These are phyloP conservation scores for Omphalea diandra DNA, from an alignment of 441 rosid species.

Conservation along the genomic window DNA sequence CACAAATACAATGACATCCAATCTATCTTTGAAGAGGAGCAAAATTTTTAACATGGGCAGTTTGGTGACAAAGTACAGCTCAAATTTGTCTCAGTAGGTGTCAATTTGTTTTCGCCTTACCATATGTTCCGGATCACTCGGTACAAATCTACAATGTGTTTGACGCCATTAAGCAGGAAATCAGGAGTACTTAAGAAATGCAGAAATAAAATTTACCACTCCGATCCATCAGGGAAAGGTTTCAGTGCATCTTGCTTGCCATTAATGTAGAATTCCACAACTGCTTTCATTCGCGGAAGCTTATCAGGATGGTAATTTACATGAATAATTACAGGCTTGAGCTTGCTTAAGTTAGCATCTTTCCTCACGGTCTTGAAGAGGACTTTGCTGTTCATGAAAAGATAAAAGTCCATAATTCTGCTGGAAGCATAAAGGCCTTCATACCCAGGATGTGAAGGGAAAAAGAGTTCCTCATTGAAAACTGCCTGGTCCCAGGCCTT, in stretches of 20 bases:
- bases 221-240: too few relatives aligned
- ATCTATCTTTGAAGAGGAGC: neutral
- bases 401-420: constrained; percentile 87
- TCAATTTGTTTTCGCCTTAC: neutral
- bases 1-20: neutral
- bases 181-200: neutral
- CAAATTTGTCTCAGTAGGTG: neutral
- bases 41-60: neutral
- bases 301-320: constrained; percentile 95
- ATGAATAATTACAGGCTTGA: constrained; percentile 83
- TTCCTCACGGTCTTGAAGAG: constrained; percentile 88
- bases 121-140: constrained; percentile 12
- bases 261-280: too few relatives aligned
- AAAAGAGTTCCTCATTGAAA: constrained; percentile 45
- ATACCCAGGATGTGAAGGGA: constrained; percentile 78
- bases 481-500: too few relatives aligned
- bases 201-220: constrained; percentile 31
- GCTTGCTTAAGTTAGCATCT: constrained; percentile 55
- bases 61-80: neutral
- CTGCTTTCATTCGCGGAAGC: constrained; percentile 74
- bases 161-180: neutral
- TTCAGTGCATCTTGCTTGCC: too few relatives aligned
- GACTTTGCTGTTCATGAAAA: constrained; percentile 91
- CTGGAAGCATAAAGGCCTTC: constrained; percentile 78
- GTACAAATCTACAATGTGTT: neutral